Conservation (phyloP, 768 basidiomycete genomes). For the Pleurotus platypus region DNA sequence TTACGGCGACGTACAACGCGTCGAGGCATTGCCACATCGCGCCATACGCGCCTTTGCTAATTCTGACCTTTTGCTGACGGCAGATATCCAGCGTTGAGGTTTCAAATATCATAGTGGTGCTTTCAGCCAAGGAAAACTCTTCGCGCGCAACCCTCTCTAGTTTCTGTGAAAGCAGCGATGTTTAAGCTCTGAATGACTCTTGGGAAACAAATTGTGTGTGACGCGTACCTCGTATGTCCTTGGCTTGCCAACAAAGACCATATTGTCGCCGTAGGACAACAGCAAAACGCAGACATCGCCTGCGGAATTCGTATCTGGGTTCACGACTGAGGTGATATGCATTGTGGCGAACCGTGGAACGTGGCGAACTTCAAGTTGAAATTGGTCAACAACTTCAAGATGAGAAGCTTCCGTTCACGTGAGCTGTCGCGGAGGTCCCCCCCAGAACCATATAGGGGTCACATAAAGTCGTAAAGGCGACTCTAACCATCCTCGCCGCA, state of each 20-base stretch:
- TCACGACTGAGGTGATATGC: not conserved
- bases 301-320: not conserved
- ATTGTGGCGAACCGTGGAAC: not conserved
- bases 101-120: not conserved
- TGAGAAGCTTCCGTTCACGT: too few species aligned
- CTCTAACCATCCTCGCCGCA: too few species aligned
- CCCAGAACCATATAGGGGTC: too few species aligned
- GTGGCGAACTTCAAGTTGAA: too few species aligned
- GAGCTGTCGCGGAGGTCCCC: too few species aligned
- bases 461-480: too few species aligned
- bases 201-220: not conserved
- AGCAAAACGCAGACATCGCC: not conserved
- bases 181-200: not conserved
- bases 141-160: constrained; percentile 2
- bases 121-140: not conserved
- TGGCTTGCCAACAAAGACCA: constrained; percentile 6
- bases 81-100: constrained; percentile 2
- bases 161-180: not conserved
- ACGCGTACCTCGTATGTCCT: constrained; percentile 5
- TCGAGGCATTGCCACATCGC: constrained; percentile 5
- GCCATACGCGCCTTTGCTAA: constrained; percentile 2
- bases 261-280: not conserved
- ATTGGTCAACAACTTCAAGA: too few species aligned
- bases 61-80: not conserved
- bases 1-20: not conserved